phyloP scores from a whole-genome alignment of 441 rosid species.

The Kokia cookei region DNA sequence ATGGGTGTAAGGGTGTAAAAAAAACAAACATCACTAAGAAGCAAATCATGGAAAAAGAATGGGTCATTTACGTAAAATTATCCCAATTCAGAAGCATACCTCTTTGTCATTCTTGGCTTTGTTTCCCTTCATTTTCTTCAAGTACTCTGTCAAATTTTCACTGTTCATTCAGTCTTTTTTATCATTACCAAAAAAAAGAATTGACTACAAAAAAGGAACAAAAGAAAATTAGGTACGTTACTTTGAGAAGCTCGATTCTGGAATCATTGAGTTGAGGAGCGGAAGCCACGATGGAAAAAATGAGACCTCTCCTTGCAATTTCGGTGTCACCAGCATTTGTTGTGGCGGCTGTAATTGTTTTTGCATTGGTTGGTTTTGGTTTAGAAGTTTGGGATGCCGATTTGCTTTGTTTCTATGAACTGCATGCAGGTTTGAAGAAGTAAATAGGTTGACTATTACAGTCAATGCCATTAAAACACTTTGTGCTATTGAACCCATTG shows the following conservation, averaged over 20 bases:
- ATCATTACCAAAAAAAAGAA: background rate
- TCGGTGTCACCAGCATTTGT: background rate
- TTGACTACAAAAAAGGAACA: background rate
- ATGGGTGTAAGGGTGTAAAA: too few species aligned
- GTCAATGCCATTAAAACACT: conserved; percentile 80
- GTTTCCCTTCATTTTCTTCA: conserved; percentile 81
- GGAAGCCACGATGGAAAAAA: conserved; percentile 46
- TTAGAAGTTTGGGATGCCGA: conserved; percentile 8
- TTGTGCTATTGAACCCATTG: conserved; percentile 55
- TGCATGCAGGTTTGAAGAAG: conserved; percentile 63
- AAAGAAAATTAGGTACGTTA: background rate
- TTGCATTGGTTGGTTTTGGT: background rate
- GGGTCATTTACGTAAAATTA: too few species aligned
- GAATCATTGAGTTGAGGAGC: conserved; percentile 46
- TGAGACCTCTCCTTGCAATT: conserved; percentile 41
- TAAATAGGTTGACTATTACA: conserved; percentile 67
- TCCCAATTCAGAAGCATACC: too few species aligned
- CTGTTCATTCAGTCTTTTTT: background rate
- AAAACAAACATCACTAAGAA: too few species aligned
- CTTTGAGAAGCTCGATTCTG: conserved; percentile 61
- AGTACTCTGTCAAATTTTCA: conserved; percentile 35
- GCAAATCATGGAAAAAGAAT: too few species aligned
- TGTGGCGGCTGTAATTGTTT: background rate
- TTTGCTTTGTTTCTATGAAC: conserved; percentile 44
- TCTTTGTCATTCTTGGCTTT: conserved; percentile 13